phyloP scores from a whole-genome alignment of 2,329 filamentous ascomycete species.

The Septoria linicola region DNA sequence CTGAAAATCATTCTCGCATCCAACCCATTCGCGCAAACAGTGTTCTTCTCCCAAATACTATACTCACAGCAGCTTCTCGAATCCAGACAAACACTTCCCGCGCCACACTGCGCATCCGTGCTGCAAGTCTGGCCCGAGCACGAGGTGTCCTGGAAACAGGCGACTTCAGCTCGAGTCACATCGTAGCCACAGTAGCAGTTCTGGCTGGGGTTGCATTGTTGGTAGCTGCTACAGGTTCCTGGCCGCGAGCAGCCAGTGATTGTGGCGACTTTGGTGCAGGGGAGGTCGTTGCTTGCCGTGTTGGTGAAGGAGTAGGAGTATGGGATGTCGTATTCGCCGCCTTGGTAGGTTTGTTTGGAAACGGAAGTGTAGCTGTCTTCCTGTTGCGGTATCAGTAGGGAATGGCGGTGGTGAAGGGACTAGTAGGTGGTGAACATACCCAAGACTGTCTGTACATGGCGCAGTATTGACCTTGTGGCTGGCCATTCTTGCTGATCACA shows the following conservation, averaged over 20 bases:
- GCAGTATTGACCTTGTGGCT: slow-evolving; percentile 22
- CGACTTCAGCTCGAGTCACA: background rate
- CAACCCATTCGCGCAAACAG: slow-evolving; percentile 13
- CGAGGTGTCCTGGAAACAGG: slow-evolving; percentile 5
- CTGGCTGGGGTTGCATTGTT: slow-evolving; percentile 4
- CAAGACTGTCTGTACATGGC: slow-evolving; percentile 28
- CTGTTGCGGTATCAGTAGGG: background rate
- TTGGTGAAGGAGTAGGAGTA: slow-evolving; percentile 16
- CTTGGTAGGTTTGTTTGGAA: slow-evolving; percentile 1
- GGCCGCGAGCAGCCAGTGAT: slow-evolving; percentile 6
- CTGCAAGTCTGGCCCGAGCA: slow-evolving; percentile 6
- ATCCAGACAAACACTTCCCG: slow-evolving; percentile 7
- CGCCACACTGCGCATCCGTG: slow-evolving; percentile 9
- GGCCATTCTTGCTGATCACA: slow-evolving; percentile 22
- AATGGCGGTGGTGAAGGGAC: background rate
- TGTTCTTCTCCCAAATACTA: slow-evolving; percentile 12
- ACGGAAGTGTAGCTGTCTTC: slow-evolving; percentile 11
- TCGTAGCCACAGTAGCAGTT: slow-evolving; percentile 13
- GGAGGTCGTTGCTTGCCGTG: slow-evolving; percentile 6
- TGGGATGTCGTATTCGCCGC: slow-evolving; percentile 6
- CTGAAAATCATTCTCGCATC: slow-evolving; percentile 15
- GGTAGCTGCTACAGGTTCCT: slow-evolving; percentile 4
- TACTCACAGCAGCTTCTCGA: slow-evolving; percentile 12
- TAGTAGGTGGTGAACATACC: slow-evolving; percentile 5
- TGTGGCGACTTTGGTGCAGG: slow-evolving; percentile 7